Base-by-base conservation (phyloP, 108 stramenopile genomes). In the Nitzschia putrida region DNA sequence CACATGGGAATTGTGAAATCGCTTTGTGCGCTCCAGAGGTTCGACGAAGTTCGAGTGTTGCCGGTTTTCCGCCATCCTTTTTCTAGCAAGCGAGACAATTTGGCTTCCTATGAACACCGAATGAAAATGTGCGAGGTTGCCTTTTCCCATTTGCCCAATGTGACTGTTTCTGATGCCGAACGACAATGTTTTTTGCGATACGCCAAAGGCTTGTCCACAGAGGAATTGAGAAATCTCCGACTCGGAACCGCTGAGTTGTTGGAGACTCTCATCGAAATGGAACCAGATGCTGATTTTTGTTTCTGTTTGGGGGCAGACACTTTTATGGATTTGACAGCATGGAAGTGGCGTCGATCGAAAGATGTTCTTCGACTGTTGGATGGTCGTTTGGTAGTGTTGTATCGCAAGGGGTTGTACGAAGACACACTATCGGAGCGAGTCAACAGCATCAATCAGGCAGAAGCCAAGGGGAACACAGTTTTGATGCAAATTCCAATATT, bases 61-160 rank as follows among this genome's bases (percentile, higher is more conserved):
- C 93, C 93, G 6, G 93, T 94, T 7, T 94, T 88, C 54, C 39
- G 72, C 0, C 93, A 94, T 77, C 85, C 85, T 71, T 94, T 88
- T 71, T 57, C 61, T 72, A 72, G 41, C 64, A 94, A 94, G 71
- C 76, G 90, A 57, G 68, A 81, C n/a, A 79, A 72, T 42, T 75
- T 90, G 53, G 78, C 76, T 13, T 67, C 85, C 1, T 94, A 77
- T 57, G 71, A 82, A 13, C 72, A 86, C 69, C 82, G 93, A 54
- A 29, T 88, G 14, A 57, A 80, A 38, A 91, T 94, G 90, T 94
- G 93, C 58, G 72, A 75, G 41, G 61, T 88, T 20, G 72, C 85
- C 6, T 87, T 94, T 66, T 39, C 13, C 24, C 64, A 70, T 18
- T 64, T 86, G 26, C 66, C 84, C 29, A 85, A 67, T 11, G 88